Evolutionary conservation across 345 rosid species (phyloP), one percentile per base, ranked within the genome.

Genomic region (Populus alba): DNA sequence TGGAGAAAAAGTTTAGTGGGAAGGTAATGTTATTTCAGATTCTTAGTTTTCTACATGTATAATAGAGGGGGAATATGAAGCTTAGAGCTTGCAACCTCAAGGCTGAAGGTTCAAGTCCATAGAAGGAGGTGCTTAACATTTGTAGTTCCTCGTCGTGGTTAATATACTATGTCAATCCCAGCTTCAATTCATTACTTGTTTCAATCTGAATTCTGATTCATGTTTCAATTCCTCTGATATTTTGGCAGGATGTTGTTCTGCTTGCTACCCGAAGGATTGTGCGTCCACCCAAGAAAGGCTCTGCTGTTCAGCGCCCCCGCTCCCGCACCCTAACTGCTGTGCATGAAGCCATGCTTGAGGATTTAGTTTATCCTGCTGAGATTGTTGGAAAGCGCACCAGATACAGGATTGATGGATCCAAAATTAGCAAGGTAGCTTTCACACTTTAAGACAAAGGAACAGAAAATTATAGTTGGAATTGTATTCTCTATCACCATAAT

Each of bases 1-100:
- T 94, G 67, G 98, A 94, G 92, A 94, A 94, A 79, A 94, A 94
- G 68, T 94, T 94, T 91, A 91, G 97, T 86, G 98, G 98, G 9
- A 94, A 92, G 90, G 98, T 92, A 77, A 23, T 12, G 4, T 63
- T 25, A 23, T 27, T 16, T 25, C 59, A 53, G 18, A 25, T 27
- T 23, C 16, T 29, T 4, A n/a, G 67, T 63, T 63, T 29, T 63
- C 35, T 27, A 4, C 35, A 11, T 63, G 18, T 63, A 6, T 29
- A 63, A 27, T 25, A 33, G 16, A 63, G 12, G 29, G 17, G 33
- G 17, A 11, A 33, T 55, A 63, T 27, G 12, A 63, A 27, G 67
- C 2, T 15, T 27, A 6, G 37, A 29, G 35, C 37, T n/a, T 63
- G 35, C 29, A 63, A 63, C 18, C 5, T 63, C 17, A 29, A 16